phyloP scores from a whole-genome alignment of 2,329 filamentous ascomycete genomes.

The Apiospora saccharicola region DNA sequence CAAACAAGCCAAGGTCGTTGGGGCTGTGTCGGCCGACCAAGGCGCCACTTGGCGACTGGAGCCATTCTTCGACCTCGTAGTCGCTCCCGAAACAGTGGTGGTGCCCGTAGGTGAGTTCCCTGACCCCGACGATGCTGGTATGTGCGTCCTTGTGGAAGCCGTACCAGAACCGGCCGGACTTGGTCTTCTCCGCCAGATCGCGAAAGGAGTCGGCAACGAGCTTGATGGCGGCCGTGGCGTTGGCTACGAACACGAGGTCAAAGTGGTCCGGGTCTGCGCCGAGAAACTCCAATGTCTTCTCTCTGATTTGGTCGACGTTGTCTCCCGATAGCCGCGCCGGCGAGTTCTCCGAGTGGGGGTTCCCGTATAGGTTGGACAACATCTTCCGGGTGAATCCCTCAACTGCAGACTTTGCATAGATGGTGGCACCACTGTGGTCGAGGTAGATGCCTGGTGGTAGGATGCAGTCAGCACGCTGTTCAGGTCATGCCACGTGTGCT shows the following conservation, averaged over 20 bases:
- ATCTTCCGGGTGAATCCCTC: conserved; percentile 63
- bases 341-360: conserved; percentile 70
- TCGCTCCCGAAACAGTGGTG: conserved; percentile 68
- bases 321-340: conserved; percentile 65
- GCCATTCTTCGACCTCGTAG: conserved; percentile 54
- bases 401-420: conserved; percentile 66
- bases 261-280: conserved; percentile 65
- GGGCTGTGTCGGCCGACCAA: conserved; percentile 35
- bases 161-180: conserved; percentile 59
- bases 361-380: conserved; percentile 67
- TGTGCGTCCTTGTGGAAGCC: conserved; percentile 66
- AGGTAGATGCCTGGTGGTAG: conserved; percentile 56
- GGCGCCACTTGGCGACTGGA: conserved; percentile 40
- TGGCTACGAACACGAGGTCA: conserved; percentile 82
- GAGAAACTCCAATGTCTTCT: conserved; percentile 63
- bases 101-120: conserved; percentile 66
- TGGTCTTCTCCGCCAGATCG: conserved; percentile 57
- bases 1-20: conserved; percentile 57
- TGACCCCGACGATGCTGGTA: conserved; percentile 72
- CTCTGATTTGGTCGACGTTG: conserved; percentile 62
- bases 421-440: conserved; percentile 64
- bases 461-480: conserved; percentile 22
- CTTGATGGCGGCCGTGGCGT: conserved; percentile 91
- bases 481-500: neutral
- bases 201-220: conserved; percentile 65